Evolutionary conservation across 1,284 basidiomycete species (phyloP), one percentile per base, ranked within the genome.

Genomic region (Ustilago hordei): DNA sequence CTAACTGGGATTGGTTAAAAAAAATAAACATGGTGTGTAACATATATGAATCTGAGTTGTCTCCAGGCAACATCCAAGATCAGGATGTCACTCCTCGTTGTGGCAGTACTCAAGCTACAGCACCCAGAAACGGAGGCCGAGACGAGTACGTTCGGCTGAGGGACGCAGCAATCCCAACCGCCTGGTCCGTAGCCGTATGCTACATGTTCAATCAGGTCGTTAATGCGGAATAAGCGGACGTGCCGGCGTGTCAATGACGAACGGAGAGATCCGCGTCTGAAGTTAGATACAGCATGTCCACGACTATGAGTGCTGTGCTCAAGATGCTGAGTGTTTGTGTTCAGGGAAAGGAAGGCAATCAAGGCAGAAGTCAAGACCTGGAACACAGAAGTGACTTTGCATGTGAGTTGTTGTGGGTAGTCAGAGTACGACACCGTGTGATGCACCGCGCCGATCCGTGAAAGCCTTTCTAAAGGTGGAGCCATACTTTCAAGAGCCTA

Each of bases 371-470:
- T 41, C 15, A 41, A 41, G 23, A 28, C 23, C 23, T 28, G 23
- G 23, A 28, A 12, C 39, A 15, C 5, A 17, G 39, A 41, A 41
- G 13, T 41, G 15, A 41, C 39, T 2, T 4, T 13, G 15, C 39
- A 12, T 41, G 15, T 15, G 15, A 3, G 35, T 38, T 55, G 39
- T 17, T n/a, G 13, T 55, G 35, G 38, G 45, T 23, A 9, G 19
- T 50, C 31, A 23, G 48, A 50, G 48, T 32, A 13, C 9, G 8
- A 31, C 23, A 55, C 45, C 35, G 11, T 11, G 31, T n/a, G 31
- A 58, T 56, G 57, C 67, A 53, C 17, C 17, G 31, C 35, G 69
- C 56, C 69, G 69, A 72, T 67, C 64, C 64, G 69, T 72, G 69
- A 72, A 72, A 72, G 64, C 47, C 17, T 17, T 11, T 45, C 23